Conservation (phyloP, 768 basidiomycete genomes). For the Postia placenta region DNA sequence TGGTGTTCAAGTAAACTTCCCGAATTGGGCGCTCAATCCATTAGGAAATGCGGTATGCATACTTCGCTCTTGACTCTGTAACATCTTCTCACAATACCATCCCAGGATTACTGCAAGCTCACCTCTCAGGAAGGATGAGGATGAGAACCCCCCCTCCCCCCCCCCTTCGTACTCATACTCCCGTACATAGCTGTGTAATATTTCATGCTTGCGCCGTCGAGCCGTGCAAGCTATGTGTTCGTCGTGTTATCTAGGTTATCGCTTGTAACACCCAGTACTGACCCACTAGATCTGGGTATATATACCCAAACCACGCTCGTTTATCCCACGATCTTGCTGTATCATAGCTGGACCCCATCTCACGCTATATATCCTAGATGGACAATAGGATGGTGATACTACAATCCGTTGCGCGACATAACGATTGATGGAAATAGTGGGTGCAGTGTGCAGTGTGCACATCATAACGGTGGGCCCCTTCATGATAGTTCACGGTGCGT, state of each 20-base stretch:
- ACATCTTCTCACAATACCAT: not conserved
- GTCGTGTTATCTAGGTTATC: not conserved
- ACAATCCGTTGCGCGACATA: no score
- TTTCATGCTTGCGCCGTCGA: not conserved
- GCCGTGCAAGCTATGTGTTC: not conserved
- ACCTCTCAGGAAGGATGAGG: not conserved
- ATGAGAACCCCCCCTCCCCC: no score
- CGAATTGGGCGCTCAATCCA: not conserved
- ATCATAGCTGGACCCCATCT: no score
- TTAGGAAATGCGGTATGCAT: not conserved
- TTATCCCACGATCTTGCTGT: no score
- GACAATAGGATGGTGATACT: no score
- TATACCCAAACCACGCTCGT: not conserved
- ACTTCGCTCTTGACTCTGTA: not conserved
- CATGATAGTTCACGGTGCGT: no score
- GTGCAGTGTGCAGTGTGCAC: no score
- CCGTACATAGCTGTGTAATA: not conserved
- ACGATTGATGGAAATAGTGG: no score
- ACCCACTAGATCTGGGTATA: not conserved
- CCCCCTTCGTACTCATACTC: no score
- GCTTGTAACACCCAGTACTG: not conserved
- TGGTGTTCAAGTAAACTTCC: not conserved
- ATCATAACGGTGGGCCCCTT: no score
- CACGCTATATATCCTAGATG: no score
- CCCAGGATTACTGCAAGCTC: slow-evolving; percentile 1